Conservation (phyloP, 2,329 filamentous ascomycete genomes). For the Harringtonia aguacate region DNA sequence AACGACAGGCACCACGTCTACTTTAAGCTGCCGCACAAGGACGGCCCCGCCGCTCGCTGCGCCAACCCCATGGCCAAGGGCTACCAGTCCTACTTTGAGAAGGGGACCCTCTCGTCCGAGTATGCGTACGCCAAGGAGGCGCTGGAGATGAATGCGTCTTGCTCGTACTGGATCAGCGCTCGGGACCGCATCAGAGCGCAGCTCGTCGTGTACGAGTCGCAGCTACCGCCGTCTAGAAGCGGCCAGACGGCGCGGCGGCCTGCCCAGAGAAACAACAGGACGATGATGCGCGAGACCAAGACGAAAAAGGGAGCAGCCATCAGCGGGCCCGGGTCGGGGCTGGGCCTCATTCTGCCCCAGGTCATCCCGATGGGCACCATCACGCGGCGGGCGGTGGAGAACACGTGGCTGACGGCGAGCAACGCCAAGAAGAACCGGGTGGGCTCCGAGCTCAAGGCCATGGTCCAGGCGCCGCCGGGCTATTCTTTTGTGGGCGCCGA, state of each 20-base stretch:
- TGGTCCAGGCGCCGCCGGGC: constrained; percentile 84
- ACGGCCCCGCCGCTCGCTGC: constrained; percentile 78
- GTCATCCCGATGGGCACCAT: constrained; percentile 98
- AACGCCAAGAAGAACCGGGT: constrained; percentile 96
- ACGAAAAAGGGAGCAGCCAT: no score
- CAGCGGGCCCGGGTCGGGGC: constrained; percentile 12
- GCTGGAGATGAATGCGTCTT: constrained; percentile 95
- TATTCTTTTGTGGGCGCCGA: constrained; percentile 95
- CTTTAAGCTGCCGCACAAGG: constrained; percentile 94
- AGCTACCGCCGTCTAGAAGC: no score
- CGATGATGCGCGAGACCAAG: background rate
- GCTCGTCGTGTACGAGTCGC: constrained; percentile 76
- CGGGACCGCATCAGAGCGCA: constrained; percentile 89
- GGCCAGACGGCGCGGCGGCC: no score
- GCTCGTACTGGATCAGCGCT: constrained; percentile 98
- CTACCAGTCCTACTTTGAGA: constrained; percentile 85
- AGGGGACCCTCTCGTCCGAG: constrained; percentile 75
- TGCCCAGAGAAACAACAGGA: no score
- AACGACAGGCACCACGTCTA: constrained; percentile 59
- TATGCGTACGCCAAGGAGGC: constrained; percentile 88
- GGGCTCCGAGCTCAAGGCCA: constrained; percentile 92
- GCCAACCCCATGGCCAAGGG: constrained; percentile 82
- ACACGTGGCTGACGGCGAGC: constrained; percentile 95
- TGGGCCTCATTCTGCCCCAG: constrained; percentile 88
- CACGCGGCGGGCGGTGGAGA: constrained; percentile 87